Conservation (phyloP, 345 rosid genomes). For the Eucalyptus cladocalyx region DNA sequence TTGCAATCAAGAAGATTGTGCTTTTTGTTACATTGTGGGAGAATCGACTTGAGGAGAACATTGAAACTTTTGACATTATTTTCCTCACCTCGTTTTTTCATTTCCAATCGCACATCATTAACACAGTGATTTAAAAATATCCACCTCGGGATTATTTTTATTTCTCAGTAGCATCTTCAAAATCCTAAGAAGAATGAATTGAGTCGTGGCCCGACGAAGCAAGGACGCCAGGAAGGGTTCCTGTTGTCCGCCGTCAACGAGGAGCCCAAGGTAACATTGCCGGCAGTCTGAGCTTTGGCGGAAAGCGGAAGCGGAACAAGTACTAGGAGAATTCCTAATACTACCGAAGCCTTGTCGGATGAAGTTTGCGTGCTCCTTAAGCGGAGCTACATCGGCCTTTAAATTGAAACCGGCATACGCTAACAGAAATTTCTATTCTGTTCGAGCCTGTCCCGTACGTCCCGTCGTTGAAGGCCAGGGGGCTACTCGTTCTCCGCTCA, state of each 20-base stretch:
- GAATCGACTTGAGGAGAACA: not conserved
- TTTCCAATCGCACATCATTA: no score
- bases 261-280: not conserved
- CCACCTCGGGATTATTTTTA: no score
- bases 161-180: no score
- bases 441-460: not conserved
- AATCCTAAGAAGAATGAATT: no score
- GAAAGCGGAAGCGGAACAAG: not conserved
- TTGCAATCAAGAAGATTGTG: not conserved
- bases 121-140: not conserved
- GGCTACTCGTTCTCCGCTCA: no score
- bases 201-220: no score
- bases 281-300: not conserved
- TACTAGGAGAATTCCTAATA: not conserved
- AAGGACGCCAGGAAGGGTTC: no score
- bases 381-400: not conserved
- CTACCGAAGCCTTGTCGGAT: not conserved
- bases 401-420: not conserved
- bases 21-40: not conserved
- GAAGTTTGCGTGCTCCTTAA: not conserved
- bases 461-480: not conserved
- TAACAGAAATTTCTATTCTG: no score
- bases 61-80: not conserved
- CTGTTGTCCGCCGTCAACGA: no score
- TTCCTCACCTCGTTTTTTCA: not conserved